phyloP scores from a whole-genome alignment of 2,329 filamentous ascomycete genomes.

The Knufia petricola region DNA sequence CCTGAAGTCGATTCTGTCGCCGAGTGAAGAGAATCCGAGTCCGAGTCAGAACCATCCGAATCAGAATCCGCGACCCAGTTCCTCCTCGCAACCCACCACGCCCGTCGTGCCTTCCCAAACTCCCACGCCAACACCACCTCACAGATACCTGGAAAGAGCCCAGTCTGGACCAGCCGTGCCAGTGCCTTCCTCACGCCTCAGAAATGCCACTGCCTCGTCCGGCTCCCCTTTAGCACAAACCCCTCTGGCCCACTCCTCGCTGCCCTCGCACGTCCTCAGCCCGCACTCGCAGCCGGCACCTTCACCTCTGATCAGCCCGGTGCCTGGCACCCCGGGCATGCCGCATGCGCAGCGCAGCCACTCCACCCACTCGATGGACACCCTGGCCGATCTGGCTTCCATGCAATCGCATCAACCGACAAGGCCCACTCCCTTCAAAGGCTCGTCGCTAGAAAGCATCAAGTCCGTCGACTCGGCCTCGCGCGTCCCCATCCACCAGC shows the following conservation, averaged over 20 bases:
- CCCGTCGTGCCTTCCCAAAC: constrained; percentile 27
- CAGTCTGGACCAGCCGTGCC: constrained; percentile 27
- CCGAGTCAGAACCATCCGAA: too few species aligned
- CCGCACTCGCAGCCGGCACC: constrained; percentile 30
- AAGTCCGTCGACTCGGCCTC: constrained; percentile 8
- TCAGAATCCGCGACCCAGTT: not conserved
- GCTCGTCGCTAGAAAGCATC: constrained; percentile 5
- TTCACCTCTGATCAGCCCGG: constrained; percentile 30
- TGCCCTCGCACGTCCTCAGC: constrained; percentile 30
- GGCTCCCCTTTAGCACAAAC: constrained; percentile 32
- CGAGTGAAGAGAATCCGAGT: constrained; percentile 33
- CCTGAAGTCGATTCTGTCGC: constrained; percentile 39
- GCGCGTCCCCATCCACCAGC: constrained; percentile 12
- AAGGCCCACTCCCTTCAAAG: constrained; percentile 29
- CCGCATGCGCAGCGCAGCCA: constrained; percentile 31
- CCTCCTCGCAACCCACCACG: constrained; percentile 10
- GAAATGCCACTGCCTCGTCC: constrained; percentile 25
- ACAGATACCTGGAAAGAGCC: constrained; percentile 30
- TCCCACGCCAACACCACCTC: constrained; percentile 26
- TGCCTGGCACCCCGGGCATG: constrained; percentile 29
- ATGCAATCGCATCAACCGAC: constrained; percentile 39
- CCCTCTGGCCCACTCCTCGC: constrained; percentile 23
- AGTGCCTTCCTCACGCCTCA: constrained; percentile 20
- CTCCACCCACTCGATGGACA: constrained; percentile 40
- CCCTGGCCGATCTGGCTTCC: constrained; percentile 38